Percentiles rank a stretch among this genome's conserved stretches.
These are phyloP conservation scores for Fusarium nematophilum DNA, from an alignment of 2,329 filamentous ascomycete species.

Conservation along the genomic window DNA sequence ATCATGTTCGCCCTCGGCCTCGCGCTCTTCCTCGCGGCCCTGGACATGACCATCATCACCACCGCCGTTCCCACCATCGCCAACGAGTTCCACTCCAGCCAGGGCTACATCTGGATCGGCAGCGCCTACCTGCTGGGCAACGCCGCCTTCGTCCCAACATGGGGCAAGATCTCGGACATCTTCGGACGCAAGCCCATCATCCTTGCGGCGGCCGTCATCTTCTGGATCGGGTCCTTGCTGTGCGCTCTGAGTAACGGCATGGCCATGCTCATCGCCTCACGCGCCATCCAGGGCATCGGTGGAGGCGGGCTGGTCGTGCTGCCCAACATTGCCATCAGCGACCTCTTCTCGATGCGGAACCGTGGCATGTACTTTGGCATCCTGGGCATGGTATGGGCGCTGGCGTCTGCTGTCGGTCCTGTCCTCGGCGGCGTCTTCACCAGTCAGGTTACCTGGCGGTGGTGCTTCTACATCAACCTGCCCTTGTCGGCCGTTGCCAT, in stretches of 20 bases:
- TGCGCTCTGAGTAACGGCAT: conserved; percentile 63
- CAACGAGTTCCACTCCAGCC: conserved; percentile 70
- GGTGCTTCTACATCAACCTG: conserved; percentile 77
- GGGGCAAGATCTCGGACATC: conserved; percentile 72
- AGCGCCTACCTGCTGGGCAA: conserved; percentile 78
- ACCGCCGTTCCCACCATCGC: conserved; percentile 76
- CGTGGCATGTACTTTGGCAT: conserved; percentile 65
- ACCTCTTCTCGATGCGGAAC: conserved; percentile 64
- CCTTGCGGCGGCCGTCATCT: conserved; percentile 61
- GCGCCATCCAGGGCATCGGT: conserved; percentile 68
- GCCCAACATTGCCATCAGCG: conserved; percentile 68
- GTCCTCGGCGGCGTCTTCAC: conserved; percentile 77
- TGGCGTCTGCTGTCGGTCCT: conserved; percentile 73
- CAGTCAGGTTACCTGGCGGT: conserved; percentile 72
- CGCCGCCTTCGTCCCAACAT: conserved; percentile 74
- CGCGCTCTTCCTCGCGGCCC: conserved; percentile 64
- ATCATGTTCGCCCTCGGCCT: conserved; percentile 56
- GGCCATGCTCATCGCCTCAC: conserved; percentile 64
- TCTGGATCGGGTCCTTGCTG: conserved; percentile 65
- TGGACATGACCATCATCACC: conserved; percentile 72
- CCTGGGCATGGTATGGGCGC: conserved; percentile 69
- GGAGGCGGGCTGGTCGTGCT: conserved; percentile 69
- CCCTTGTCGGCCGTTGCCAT: conserved; percentile 60
- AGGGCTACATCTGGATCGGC: conserved; percentile 83
- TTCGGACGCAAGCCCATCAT: conserved; percentile 68